Evolutionary conservation across 495 filamentous ascomycete species (phyloP), one percentile per base, ranked within the genome.

Genomic region (Staphylotrichum tortipilum): DNA sequence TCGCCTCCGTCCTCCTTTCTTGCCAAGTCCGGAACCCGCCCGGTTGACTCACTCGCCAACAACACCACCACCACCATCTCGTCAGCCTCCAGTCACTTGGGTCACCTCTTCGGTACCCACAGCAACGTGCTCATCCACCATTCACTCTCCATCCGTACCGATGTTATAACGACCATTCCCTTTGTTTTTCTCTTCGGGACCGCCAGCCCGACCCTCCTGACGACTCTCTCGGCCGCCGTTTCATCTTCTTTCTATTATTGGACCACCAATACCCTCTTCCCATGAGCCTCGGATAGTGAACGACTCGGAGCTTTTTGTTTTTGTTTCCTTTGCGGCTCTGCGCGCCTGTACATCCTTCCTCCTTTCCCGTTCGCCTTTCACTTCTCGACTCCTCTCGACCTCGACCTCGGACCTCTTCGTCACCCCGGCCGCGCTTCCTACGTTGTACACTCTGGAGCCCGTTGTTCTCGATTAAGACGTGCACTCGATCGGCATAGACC

Each of bases 121-220:
- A 28, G 10, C 26, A 11, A 64, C 56, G n/a, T n/a, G n/a, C n/a
- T n/a, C n/a, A 63, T 49, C 62, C 67, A 58, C 60, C 70, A 57
- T 66, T 70, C 72, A 65, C 62, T 63, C 57, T 58, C 30, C 41
- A 53, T 68, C 60, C 61, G 77, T 70, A 72, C 74, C 75, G 73
- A 84, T 84, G 80, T 79, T 75, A 79, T 84, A 81, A 85, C 78
- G 75, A 79, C 73, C 67, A 71, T 76, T 71, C 68, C 61, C 65
- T 69, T 14, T 51, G 17, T 55, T 71, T 73, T 73, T 47, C 69
- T 73, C 71, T 66, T 73, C 61, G 63, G 69, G 68, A 69, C 73
- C 62, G 46, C 54, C 42, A 66, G 75, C 73, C 73, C 68, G n/a
- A 60, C 51, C 66, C 58, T 67, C 59, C 38, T 56, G 69, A 71